Conservation (phyloP, 257 asterid species). For the Rhazya stricta region DNA sequence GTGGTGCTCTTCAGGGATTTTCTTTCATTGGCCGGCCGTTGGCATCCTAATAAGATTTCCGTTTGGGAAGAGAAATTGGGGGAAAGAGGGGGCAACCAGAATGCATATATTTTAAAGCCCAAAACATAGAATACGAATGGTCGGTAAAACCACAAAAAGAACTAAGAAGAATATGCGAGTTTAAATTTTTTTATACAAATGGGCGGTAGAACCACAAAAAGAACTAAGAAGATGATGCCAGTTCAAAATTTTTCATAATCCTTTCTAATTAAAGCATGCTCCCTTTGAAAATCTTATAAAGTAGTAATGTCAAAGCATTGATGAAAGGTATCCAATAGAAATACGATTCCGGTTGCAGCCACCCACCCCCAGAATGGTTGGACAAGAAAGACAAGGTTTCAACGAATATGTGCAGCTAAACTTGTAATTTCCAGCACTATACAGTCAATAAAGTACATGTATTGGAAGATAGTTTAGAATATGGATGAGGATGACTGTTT, state of each 20-base stretch:
- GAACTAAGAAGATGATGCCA: background rate
- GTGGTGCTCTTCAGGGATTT: background rate
- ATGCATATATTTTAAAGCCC: background rate
- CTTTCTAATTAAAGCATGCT: background rate
- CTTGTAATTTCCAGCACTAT: background rate
- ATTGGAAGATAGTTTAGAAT: background rate
- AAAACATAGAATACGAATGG: background rate
- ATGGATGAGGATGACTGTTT: background rate
- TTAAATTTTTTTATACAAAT: background rate
- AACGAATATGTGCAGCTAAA: background rate
- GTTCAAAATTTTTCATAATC: background rate
- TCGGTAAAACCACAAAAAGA: background rate
- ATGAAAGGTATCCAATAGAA: background rate
- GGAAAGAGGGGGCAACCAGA: too few species aligned
- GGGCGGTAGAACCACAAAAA: background rate
- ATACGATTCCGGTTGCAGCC: background rate
- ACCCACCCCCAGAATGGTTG: too few species aligned
- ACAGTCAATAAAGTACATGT: background rate
- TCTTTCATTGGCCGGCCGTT: slow-evolving; percentile 4
- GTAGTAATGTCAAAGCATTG: background rate
- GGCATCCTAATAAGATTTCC: too few species aligned
- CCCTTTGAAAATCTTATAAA: too few species aligned
- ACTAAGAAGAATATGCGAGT: background rate
- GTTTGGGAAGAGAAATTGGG: too few species aligned
- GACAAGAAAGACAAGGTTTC: background rate